Evolutionary conservation across 768 basidiomycete genomes (phyloP).

Genomic region (Tulasnella sp.): DNA sequence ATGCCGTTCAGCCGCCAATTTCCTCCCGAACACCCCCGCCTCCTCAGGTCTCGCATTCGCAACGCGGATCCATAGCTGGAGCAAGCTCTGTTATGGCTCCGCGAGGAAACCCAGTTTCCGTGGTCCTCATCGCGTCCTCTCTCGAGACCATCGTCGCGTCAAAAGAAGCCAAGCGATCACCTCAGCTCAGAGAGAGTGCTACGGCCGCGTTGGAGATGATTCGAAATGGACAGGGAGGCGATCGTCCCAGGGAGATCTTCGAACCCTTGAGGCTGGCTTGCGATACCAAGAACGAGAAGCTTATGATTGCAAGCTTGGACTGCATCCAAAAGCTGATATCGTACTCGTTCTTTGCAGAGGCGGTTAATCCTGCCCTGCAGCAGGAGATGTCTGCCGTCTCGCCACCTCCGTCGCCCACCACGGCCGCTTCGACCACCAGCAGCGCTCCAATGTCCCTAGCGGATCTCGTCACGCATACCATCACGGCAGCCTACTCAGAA

Average conservation of each 20-base stretch:
- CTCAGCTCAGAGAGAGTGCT: slow-evolving; percentile 70
- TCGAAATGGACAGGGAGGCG: slow-evolving; percentile 59
- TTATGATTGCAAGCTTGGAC: slow-evolving; percentile 94
- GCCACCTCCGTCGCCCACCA: slow-evolving; percentile 61
- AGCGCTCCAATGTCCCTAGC: slow-evolving; percentile 47
- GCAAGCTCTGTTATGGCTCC: slow-evolving; percentile 3
- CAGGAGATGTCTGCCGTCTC: slow-evolving; percentile 39
- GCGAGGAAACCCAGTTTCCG: slow-evolving; percentile 12
- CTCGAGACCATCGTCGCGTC: slow-evolving; percentile 78
- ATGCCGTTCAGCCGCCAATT: background rate
- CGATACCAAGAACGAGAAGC: slow-evolving; percentile 85
- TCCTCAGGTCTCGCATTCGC: background rate
- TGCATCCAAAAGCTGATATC: slow-evolving; percentile 96
- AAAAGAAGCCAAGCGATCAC: slow-evolving; percentile 76
- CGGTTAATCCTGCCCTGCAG: slow-evolving; percentile 26
- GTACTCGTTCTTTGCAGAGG: slow-evolving; percentile 89
- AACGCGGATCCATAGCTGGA: background rate
- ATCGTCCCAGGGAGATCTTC: slow-evolving; percentile 77
- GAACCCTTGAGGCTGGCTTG: slow-evolving; percentile 94
- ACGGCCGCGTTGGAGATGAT: slow-evolving; percentile 75
- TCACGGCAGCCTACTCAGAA: slow-evolving; percentile 85
- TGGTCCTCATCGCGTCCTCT: slow-evolving; percentile 59
- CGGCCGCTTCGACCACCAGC: slow-evolving; percentile 20
- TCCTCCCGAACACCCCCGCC: background rate
- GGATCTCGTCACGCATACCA: slow-evolving; percentile 88